Evolutionary conservation across 129 eudicot genomes (phyloP).

Genomic region (Centaurea solstitialis): DNA sequence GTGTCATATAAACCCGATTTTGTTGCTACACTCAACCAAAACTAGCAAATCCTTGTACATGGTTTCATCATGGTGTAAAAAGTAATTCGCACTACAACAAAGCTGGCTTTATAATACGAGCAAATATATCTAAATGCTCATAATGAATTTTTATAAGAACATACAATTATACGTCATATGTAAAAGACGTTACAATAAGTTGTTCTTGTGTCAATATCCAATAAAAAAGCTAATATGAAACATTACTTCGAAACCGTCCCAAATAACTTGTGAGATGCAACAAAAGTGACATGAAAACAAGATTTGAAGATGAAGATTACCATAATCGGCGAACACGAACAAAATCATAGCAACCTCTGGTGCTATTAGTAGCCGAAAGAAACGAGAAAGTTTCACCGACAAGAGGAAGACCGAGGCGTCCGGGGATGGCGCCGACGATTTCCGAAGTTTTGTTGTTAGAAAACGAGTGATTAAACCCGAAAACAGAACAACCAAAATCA

Average conservation of each 20-base stretch:
- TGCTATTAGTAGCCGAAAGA: constrained; percentile 51
- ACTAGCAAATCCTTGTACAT: too few species aligned
- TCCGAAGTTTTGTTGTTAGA: constrained; percentile 14
- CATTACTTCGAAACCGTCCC: neutral
- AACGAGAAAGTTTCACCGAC: constrained; percentile 60
- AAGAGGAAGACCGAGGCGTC: constrained; percentile 56
- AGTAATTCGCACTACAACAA: neutral
- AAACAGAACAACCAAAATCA: constrained; percentile 34
- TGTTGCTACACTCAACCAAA: neutral
- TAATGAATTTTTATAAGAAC: neutral
- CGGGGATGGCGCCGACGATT: constrained; percentile 37
- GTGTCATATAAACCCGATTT: neutral
- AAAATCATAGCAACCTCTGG: constrained; percentile 59
- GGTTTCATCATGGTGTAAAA: neutral
- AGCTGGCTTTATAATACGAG: neutral
- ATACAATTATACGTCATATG: neutral
- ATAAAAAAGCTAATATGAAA: neutral
- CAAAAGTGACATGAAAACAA: neutral
- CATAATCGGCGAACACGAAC: constrained; percentile 41
- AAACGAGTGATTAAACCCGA: constrained; percentile 25
- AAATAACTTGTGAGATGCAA: neutral
- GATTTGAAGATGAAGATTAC: constrained; percentile 10
- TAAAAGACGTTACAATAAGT: neutral
- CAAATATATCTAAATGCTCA: neutral
- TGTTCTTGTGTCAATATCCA: neutral